Evolutionary conservation across 192 early-diverging fungal species (phyloP).

Genomic region (Nowakowskiella sp.): DNA sequence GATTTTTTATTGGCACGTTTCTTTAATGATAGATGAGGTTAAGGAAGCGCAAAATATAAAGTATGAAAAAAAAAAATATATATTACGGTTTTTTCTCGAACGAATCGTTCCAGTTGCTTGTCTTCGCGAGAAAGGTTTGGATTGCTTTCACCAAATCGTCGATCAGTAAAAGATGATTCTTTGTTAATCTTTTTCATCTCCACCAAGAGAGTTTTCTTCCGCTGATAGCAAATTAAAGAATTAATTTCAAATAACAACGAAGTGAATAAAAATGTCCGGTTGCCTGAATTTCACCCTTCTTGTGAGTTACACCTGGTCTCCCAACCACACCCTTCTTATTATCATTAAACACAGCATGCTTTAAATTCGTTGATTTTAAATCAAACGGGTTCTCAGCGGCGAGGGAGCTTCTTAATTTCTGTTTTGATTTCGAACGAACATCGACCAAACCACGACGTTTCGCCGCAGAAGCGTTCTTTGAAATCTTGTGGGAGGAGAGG

Average conservation of each 20-base stretch:
- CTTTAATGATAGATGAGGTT: conserved; percentile 2
- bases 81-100: conserved; percentile 66
- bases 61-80: conserved; percentile 17
- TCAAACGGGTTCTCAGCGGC: conserved; percentile 82
- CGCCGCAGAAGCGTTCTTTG: background rate
- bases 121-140: conserved; percentile 85
- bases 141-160: conserved; percentile 90
- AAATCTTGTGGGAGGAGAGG: no score
- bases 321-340: conserved; percentile 73
- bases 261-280: no score
- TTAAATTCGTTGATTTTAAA: conserved; percentile 65
- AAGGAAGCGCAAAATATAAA: background rate
- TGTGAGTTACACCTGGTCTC: conserved; percentile 69
- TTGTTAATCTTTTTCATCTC: conserved; percentile 66
- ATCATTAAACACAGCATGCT: conserved; percentile 72
- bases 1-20: conserved; percentile 15
- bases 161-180: conserved; percentile 73
- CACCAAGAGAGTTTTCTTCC: conserved; percentile 74
- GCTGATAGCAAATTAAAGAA: conserved; percentile 26
- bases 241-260: conserved; percentile 31
- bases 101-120: conserved; percentile 91
- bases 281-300: conserved; percentile 74
- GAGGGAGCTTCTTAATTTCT: conserved; percentile 32
- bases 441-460: background rate
- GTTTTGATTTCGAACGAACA: conserved; percentile 12